Evolutionary conservation across 306 rosid genomes (phyloP), one percentile per base, ranked within the genome.

Genomic region (Arachis hypogaea): DNA sequence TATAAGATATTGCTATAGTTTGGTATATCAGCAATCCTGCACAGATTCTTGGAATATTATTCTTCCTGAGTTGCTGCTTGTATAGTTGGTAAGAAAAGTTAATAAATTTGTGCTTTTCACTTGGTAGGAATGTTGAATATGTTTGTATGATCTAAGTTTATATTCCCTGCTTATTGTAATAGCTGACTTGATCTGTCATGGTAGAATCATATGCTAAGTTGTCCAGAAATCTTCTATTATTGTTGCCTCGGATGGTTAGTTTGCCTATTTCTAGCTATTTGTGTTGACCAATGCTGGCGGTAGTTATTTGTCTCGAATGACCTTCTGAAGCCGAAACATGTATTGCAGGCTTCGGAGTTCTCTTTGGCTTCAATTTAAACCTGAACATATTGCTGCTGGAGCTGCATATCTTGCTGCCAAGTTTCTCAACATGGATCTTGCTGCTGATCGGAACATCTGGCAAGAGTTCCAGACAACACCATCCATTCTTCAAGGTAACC

Each of bases 21-120:
- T 88, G 90, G 88, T 95, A 90, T 88, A 83, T 92, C 99, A 79
- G 87, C 98, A 82, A 71, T 88, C 88, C 88, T 86, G 88, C 98
- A 80, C 93, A 86, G 90, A 84, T 84, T 92, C 96, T 89, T 92
- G 97, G 96, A 93, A 81, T 81, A 73, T 68, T 90, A 85, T 87
- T 86, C 99, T 88, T 84, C 99, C 96, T 92, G 96, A 88, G 89
- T 88, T 85, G 97, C 99, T 87, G 98, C 98, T 80, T 81, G 90
- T 88, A 81, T 90, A 83, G 93, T 95, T 88, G 99, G 99, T 95
- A 95, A 95, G 98, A 88, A 77, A 78, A 75, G 78, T 76, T 75
- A 74, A 80, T 85, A 77, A 78, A 73, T 78, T 87, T 71, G 84
- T 75, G 87, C 72, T 84, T 80, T 84, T 60, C 72, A 80, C 84